Conservation (phyloP, 2,329 filamentous ascomycete species). For the Venturia carpophila region DNA sequence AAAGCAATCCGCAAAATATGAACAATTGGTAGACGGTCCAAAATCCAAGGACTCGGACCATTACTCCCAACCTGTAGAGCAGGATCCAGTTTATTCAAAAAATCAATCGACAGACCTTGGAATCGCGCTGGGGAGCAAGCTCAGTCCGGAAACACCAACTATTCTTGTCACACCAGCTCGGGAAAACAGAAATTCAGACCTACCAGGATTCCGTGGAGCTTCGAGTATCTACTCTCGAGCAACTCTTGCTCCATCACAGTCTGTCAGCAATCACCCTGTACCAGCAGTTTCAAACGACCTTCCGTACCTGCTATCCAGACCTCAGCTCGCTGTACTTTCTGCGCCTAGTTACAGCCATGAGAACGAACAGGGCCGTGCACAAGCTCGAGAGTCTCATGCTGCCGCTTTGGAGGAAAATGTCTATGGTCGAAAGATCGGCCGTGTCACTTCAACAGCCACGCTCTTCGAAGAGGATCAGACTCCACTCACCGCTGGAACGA, state of each 20-base stretch:
- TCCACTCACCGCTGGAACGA: conserved; percentile 21
- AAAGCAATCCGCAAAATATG: conserved; percentile 11
- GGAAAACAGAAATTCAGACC: conserved; percentile 51
- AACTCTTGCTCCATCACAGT: conserved; percentile 33
- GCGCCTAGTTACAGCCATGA: not conserved
- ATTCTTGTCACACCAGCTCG: conserved; percentile 48
- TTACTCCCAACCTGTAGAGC: not conserved
- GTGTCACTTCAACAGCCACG: conserved; percentile 51
- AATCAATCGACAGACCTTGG: conserved; percentile 46
- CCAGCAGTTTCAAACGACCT: conserved; percentile 57
- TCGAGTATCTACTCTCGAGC: conserved; percentile 58
- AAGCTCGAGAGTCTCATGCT: conserved; percentile 20
- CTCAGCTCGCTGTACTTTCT: not conserved
- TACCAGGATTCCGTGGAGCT: conserved; percentile 46
- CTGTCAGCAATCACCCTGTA: conserved; percentile 31
- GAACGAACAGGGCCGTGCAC: not conserved
- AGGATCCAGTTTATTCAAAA: conserved; percentile 45
- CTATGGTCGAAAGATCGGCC: conserved; percentile 31
- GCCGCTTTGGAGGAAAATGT: conserved; percentile 43
- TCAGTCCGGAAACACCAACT: conserved; percentile 37
- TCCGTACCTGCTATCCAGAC: conserved; percentile 19
- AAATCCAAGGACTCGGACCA: not conserved
- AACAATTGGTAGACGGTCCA: conserved; percentile 14
- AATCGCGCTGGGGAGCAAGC: conserved; percentile 1
- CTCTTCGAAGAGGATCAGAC: conserved; percentile 62